Base-by-base conservation (phyloP, 192 early-diverging fungal genomes). In the Entophlyctis helioformis region DNA sequence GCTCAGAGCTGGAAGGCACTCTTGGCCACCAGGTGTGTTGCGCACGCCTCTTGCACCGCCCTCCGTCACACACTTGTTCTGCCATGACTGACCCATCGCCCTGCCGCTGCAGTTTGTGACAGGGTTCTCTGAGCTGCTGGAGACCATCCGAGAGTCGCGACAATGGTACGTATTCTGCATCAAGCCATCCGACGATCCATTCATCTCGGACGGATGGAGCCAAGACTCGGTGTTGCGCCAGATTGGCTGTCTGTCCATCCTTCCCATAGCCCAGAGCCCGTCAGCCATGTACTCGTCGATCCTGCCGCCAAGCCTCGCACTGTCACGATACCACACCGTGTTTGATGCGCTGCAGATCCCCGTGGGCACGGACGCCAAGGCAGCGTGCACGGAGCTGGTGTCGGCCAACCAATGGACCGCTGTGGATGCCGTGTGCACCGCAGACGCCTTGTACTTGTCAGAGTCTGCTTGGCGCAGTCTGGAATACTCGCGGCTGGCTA, bases 161-260 rank as follows among this genome's bases (percentile, higher is more conserved):
- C 46, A 74, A 7, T 96, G 89, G 84, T 77, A 85, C 34, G 66
- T 93, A 13, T 61, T 86, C 50, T 84, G 86, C 67, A 59, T 95
- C n/a, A 54, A 75, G 20, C 39, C 39, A 11, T 39, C 43, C 11
- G 54, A 58, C 46, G 47, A 51, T 15, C 28, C 44, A 3, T 13
- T 21, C 60, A 71, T 8, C 65, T 69, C 37, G 60, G 75, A 15
- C 39, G 20, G 7, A 80, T 82, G 54, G 84, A 91, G n/a, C 56
- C 48, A 60, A n/a, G 67, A 70, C 24, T 56, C 63, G 24, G 72
- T 95, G 18, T 66, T 76, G 48, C 48, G 66, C 33, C 88, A 95
- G 62, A 68, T 91, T 9, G 53, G 72, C 7, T 62, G 71, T 4
- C 69, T 77, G 26, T 81, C 80, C 29, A 44, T 94, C 22, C 52